Conservation (phyloP, 73 alveolate species). For the Tetrahymena borealis region DNA sequence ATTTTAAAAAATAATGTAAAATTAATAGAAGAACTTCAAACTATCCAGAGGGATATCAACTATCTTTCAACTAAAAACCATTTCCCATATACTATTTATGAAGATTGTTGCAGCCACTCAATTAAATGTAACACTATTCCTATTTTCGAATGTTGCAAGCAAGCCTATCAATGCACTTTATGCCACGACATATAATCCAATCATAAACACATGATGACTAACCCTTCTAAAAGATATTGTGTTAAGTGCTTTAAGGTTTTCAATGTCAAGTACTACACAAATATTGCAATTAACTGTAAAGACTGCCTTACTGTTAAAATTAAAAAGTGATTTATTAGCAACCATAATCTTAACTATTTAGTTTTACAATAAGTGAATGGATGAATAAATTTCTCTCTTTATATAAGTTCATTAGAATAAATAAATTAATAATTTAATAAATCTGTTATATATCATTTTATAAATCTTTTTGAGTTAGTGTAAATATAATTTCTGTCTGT, state of each 20-base stretch:
- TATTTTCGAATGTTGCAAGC: slow-evolving; percentile 33
- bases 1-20: not conserved
- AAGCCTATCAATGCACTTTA: slow-evolving; percentile 36
- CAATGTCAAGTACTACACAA: slow-evolving; percentile 23
- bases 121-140: slow-evolving; percentile 32
- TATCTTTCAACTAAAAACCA: not conserved
- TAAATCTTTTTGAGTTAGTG: too few relatives aligned
- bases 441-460: too few relatives aligned
- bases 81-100: slow-evolving; percentile 23
- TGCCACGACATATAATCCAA: slow-evolving; percentile 22
- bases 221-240: slow-evolving; percentile 38
- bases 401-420: too few relatives aligned
- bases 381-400: too few relatives aligned
- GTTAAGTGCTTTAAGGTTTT: slow-evolving; percentile 32
- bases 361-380: too few relatives aligned
- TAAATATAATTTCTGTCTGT: too few relatives aligned
- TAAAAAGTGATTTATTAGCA: not conserved
- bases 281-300: slow-evolving; percentile 27
- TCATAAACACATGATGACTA: slow-evolving; percentile 25
- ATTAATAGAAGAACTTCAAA: not conserved
- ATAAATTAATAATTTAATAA: too few relatives aligned
- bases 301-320: slow-evolving; percentile 4
- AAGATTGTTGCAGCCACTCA: slow-evolving; percentile 23
- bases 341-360: too few relatives aligned
- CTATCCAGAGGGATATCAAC: not conserved